Percentiles rank a stretch among this genome's conserved stretches.
These are phyloP conservation scores for Zymoseptoria tritici DNA, from an alignment of 2,329 filamentous ascomycete species.

Conservation along the genomic window DNA sequence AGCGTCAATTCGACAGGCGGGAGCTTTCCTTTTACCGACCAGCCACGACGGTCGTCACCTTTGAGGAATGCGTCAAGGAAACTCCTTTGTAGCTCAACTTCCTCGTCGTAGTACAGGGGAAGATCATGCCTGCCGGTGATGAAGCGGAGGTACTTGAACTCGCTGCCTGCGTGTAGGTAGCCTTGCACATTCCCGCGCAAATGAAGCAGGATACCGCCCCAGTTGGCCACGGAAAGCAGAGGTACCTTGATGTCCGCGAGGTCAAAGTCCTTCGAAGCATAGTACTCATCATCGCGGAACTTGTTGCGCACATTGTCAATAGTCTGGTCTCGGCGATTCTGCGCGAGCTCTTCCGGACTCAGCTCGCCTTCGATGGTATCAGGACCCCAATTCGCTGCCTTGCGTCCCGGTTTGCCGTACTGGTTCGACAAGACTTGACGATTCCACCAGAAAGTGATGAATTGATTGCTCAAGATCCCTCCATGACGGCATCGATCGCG, in stretches of 20 bases:
- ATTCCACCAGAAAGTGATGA: conserved; percentile 60
- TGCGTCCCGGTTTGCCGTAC: conserved; percentile 47
- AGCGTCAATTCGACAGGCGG: conserved; percentile 55
- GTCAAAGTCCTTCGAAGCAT: conserved; percentile 57
- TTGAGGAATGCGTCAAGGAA: conserved; percentile 68
- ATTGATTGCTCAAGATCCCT: conserved; percentile 32
- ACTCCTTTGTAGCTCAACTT: conserved; percentile 58
- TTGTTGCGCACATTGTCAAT: conserved; percentile 43
- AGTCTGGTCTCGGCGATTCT: conserved; percentile 38
- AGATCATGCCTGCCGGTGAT: conserved; percentile 65
- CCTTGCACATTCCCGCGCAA: conserved; percentile 63
- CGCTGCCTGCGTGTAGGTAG: conserved; percentile 55
- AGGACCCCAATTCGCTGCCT: conserved; percentile 46
- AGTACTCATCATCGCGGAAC: conserved; percentile 58
- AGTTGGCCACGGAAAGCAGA: conserved; percentile 60
- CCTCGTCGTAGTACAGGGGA: conserved; percentile 63
- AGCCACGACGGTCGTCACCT: conserved; percentile 55
- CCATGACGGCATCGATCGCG: conserved; percentile 42
- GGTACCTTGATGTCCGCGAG: conserved; percentile 61
- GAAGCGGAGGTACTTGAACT: conserved; percentile 61
- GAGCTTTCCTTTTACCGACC: conserved; percentile 51
- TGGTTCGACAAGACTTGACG: conserved; percentile 61
- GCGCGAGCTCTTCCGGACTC: conserved; percentile 43
- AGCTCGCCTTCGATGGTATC: conserved; percentile 53
- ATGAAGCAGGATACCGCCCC: conserved; percentile 63